Conservation (phyloP, 164 flowering plant genomes). For the Magnolia officinalis region DNA sequence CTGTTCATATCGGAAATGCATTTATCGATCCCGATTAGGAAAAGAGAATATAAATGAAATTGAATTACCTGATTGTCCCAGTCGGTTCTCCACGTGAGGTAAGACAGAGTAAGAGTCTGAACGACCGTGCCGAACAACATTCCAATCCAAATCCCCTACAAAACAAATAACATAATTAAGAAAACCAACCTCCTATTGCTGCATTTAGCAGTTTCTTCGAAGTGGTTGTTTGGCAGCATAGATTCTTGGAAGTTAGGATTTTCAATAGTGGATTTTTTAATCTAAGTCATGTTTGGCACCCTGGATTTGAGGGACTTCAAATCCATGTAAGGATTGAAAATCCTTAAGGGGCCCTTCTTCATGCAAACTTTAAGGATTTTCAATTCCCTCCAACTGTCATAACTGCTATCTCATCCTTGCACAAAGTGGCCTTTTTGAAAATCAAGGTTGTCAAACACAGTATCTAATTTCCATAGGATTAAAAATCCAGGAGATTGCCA, state of each 20-base stretch:
- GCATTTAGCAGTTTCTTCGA: neutral
- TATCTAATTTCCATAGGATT: too few species aligned
- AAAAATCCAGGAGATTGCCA: too few species aligned
- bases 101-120: constrained; percentile 30
- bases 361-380: too few species aligned
- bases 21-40: too few species aligned
- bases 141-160: constrained; percentile 50
- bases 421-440: too few species aligned
- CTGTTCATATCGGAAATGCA: too few species aligned
- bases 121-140: constrained; percentile 34
- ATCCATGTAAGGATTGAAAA: neutral
- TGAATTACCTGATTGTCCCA: constrained; percentile 43
- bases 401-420: too few species aligned
- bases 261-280: neutral
- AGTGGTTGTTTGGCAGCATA: neutral
- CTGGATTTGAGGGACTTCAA: neutral
- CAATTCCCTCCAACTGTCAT: too few species aligned
- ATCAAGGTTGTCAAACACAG: too few species aligned
- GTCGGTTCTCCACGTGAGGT: constrained; percentile 35
- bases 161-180: neutral
- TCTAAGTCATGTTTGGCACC: neutral
- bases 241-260: neutral
- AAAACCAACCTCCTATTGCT: neutral
- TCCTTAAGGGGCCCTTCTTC: too few species aligned
- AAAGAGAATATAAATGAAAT: too few species aligned